Evolutionary conservation across 2,329 filamentous ascomycete genomes (phyloP), one percentile per base, ranked within the genome.

Genomic region (Neurospora crassa): DNA sequence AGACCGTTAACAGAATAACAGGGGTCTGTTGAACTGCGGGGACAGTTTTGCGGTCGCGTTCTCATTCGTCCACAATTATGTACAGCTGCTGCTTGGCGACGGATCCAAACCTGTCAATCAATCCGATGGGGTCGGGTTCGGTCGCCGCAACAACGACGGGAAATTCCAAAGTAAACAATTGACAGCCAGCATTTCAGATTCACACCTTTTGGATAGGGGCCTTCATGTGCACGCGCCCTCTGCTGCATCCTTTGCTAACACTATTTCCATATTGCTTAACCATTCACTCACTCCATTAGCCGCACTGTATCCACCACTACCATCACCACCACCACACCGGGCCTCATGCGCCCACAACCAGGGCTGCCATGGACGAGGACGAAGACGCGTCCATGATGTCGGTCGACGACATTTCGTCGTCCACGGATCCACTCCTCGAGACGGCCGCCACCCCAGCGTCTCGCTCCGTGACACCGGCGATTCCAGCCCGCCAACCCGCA

Each of bases 381-480:
- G 72, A 73, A 42, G 71, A 72, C 63, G 63, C 68, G 67, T 71
- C 72, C 71, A 76, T 74, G 47, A 74, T 74, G 68, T 81, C 79
- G 76, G 79, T 79, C 74, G 83, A 83, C 77, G 79, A 81, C 76
- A 83, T 84, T 79, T 85, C 84, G 70, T 86, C 84, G 74, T 85
- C 85, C 47, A 63, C 53, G 29, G 85, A 86, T 77, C 85, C 85
- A 67, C 80, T 86, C 71, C 84, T 83, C 77, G 81, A 81, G 67
- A 77, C 78, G n/a, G 76, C 79, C 70, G 75, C 78, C 41, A 74
- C 77, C 68, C 79, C 79, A 69, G 82, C 82, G 42, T 78, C 80
- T 67, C 80, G 80, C 68, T 83, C 82, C 76, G 78, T 43, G 71
- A 72, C 72, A 67, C 75, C 70, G 74, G 83, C 71, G 83, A 85